A percentile compares a stretch with the other conserved stretches of the same genome.
These are phyloP conservation scores for Cladosporium velox DNA, from an alignment of 2,329 filamentous ascomycete genomes.

Conservation along the genomic window DNA sequence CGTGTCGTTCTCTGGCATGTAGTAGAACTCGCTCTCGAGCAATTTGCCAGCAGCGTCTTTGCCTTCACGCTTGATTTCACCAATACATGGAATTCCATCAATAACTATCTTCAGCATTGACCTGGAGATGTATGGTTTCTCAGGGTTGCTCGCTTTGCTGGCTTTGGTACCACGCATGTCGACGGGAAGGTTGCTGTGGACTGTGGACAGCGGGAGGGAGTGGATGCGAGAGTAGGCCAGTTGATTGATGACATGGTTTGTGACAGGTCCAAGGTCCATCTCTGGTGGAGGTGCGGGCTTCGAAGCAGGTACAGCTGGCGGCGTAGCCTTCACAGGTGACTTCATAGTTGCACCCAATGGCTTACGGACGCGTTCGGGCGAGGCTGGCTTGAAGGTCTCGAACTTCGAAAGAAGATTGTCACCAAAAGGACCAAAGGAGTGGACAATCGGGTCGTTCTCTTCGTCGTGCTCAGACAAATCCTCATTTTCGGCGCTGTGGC, in stretches of 20 bases:
- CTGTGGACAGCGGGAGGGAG: slow-evolving; percentile 85
- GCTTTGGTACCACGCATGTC: slow-evolving; percentile 44
- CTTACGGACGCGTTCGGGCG: slow-evolving; percentile 55
- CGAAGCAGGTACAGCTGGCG: slow-evolving; percentile 27
- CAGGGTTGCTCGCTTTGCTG: slow-evolving; percentile 32
- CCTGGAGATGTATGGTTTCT: slow-evolving; percentile 51
- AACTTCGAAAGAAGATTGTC: slow-evolving; percentile 81
- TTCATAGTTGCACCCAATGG: slow-evolving; percentile 34
- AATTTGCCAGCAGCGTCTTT: slow-evolving; percentile 94
- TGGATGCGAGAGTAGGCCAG: slow-evolving; percentile 91
- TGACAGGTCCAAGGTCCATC: slow-evolving; percentile 50
- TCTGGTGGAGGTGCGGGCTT: slow-evolving; percentile 22
- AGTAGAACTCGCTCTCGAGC: slow-evolving; percentile 96
- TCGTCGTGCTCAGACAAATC: slow-evolving; percentile 80
- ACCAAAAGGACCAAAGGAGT: slow-evolving; percentile 89
- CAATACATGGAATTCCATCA: slow-evolving; percentile 74
- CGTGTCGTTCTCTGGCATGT: slow-evolving; percentile 81
- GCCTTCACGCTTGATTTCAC: slow-evolving; percentile 83
- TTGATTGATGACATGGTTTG: slow-evolving; percentile 92
- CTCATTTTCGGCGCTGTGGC: slow-evolving; percentile 44
- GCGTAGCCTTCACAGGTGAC: slow-evolving; percentile 30
- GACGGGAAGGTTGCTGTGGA: slow-evolving; percentile 81
- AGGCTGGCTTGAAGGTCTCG: slow-evolving; percentile 71
- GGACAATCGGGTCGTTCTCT: slow-evolving; percentile 90
- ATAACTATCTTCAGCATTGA: slow-evolving; percentile 70